Evolutionary conservation across 2,329 filamentous ascomycete species (phyloP).

Genomic region (Exophiala mesophila): DNA sequence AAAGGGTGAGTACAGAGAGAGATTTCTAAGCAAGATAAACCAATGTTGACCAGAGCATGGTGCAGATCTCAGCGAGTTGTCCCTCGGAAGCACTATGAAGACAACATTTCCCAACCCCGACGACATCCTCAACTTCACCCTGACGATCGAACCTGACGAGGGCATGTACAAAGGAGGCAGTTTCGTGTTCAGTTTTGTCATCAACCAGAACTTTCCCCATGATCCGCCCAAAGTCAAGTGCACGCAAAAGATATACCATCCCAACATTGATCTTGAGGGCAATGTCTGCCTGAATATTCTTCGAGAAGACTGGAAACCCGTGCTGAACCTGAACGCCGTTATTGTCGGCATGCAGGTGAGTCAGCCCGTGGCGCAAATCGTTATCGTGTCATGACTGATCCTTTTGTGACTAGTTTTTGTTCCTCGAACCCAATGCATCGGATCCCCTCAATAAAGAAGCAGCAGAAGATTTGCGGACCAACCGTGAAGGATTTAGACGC

Average conservation of each 20-base stretch:
- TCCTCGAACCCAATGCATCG: constrained; percentile 93
- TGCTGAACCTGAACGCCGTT: constrained; percentile 91
- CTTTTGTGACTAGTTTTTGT: constrained; percentile 65
- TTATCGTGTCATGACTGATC: constrained; percentile 1
- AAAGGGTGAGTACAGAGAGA: constrained; percentile 63
- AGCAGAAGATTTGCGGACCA: constrained; percentile 81
- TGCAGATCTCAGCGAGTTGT: constrained; percentile 44
- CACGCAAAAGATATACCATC: constrained; percentile 97
- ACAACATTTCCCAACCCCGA: constrained; percentile 55
- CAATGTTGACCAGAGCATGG: background rate
- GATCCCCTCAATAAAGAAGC: constrained; percentile 99
- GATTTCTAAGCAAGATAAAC: background rate
- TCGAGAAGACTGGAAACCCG: constrained; percentile 97
- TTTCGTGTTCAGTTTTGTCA: constrained; percentile 86
- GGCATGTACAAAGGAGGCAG: constrained; percentile 80
- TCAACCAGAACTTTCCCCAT: constrained; percentile 93
- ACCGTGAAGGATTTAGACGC: constrained; percentile 82
- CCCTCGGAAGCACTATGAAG: constrained; percentile 53
- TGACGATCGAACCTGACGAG: constrained; percentile 48
- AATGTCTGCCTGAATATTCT: constrained; percentile 98
- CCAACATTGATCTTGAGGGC: constrained; percentile 95
- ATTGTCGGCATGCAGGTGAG: constrained; percentile 83
- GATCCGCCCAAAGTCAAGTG: constrained; percentile 97
- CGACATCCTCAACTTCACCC: constrained; percentile 51
- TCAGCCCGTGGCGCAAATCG: background rate